phyloP scores from a whole-genome alignment of 306 rosid genomes.

The Benincasa hispida region DNA sequence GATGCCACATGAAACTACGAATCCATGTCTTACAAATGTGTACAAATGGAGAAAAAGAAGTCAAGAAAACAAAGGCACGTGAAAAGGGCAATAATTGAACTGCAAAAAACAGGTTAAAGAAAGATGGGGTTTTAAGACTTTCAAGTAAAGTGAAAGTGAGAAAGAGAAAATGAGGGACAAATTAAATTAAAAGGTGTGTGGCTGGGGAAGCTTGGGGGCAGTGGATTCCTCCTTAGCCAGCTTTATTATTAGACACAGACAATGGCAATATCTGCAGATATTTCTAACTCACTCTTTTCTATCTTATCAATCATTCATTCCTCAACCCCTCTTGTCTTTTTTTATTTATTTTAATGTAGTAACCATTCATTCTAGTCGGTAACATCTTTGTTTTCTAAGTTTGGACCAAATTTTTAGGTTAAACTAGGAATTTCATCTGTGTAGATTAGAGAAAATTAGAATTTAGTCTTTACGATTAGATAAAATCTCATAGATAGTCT shows the following conservation, averaged over 20 bases:
- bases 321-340: background rate
- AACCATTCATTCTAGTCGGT: too few species aligned
- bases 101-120: background rate
- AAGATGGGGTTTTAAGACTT: background rate
- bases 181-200: background rate
- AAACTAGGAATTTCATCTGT: too few species aligned
- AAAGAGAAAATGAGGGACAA: too few species aligned
- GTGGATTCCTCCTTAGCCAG: background rate
- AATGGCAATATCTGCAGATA: background rate
- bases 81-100: background rate
- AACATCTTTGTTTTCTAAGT: too few species aligned
- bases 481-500: too few species aligned
- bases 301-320: background rate
- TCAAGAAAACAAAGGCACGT: background rate
- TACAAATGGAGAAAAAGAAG: background rate
- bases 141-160: background rate
- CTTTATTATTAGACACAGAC: background rate
- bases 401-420: too few species aligned
- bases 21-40: background rate
- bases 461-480: too few species aligned
- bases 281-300: background rate
- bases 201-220: background rate
- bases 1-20: background rate
- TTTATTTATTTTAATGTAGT: too few species aligned
- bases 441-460: too few species aligned